phyloP scores from a whole-genome alignment of 257 asterid genomes.

The Lavandula angustifolia region DNA sequence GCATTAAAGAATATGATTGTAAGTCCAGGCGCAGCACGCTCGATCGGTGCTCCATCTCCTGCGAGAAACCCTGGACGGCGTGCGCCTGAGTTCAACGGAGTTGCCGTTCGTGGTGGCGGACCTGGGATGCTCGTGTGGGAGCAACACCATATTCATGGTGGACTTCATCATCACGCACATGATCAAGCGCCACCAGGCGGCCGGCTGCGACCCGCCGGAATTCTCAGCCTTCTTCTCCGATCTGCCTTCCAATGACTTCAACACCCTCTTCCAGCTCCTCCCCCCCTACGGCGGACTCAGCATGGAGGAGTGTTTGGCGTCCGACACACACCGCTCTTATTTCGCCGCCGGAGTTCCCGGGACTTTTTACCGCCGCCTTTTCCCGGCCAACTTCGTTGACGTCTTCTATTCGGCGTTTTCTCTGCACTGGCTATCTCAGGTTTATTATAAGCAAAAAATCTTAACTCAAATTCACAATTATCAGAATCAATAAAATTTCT shows the following conservation, averaged over 20 bases:
- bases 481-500: no score
- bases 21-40: conserved; percentile 70
- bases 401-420: conserved; percentile 89
- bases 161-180: conserved; percentile 79
- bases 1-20: no score
- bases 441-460: background rate
- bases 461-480: no score
- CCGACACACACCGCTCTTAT: conserved; percentile 72
- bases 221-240: conserved; percentile 87
- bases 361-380: conserved; percentile 81
- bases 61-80: conserved; percentile 63
- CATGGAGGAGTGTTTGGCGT: conserved; percentile 90
- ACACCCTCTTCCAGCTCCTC: conserved; percentile 81
- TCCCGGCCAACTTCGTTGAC: conserved; percentile 71
- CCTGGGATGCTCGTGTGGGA: conserved; percentile 86
- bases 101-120: conserved; percentile 75
- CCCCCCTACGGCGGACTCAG: conserved; percentile 71
- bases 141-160: conserved; percentile 77
- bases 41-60: conserved; percentile 79
- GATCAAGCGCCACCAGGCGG: conserved; percentile 59
- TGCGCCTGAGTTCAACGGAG: conserved; percentile 50
- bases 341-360: conserved; percentile 98
- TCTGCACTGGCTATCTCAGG: conserved; percentile 99
- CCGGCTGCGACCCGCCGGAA: conserved; percentile 58
- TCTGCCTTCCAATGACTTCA: conserved; percentile 89